Evolutionary conservation across 495 filamentous ascomycete genomes (phyloP).

Genomic region (Trichoderma virens): DNA sequence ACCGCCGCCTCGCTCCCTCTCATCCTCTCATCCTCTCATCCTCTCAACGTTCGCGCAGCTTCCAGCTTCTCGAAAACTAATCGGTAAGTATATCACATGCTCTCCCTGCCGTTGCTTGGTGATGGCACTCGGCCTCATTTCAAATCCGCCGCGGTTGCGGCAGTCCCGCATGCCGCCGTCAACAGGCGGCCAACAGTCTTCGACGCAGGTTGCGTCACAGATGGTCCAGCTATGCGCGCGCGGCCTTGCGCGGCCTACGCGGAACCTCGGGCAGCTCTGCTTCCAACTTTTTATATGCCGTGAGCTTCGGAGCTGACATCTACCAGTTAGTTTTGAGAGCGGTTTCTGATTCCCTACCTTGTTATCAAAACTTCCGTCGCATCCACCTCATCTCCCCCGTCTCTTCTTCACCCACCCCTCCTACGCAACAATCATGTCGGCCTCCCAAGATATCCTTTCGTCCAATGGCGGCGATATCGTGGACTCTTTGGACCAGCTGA

Average conservation of each 20-base stretch:
- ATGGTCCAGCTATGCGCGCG: background rate
- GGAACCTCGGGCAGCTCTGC: background rate
- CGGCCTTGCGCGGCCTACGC: background rate
- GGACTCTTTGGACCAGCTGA: constrained; percentile 41
- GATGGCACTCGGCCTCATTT: background rate
- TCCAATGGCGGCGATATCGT: constrained; percentile 40
- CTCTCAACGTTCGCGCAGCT: background rate
- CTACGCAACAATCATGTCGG: constrained; percentile 8
- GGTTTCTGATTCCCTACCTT: background rate
- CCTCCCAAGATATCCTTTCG: constrained; percentile 11
- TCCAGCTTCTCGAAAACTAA: background rate
- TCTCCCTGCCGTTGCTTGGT: background rate
- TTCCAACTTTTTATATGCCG: no score
- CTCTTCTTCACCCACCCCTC: constrained; percentile 11
- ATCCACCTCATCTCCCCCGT: constrained; percentile 9
- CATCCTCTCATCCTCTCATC: background rate
- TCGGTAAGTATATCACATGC: background rate
- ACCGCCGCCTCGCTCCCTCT: background rate
- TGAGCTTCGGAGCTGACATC: no score
- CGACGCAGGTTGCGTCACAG: background rate
- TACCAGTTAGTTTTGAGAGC: background rate
- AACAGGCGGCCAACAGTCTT: background rate
- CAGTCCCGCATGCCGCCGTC: background rate
- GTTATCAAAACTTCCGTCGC: background rate
- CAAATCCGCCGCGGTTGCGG: background rate